Conservation (phyloP, 495 filamentous ascomycete genomes). For the Friedmanniomyces endolithicus region DNA sequence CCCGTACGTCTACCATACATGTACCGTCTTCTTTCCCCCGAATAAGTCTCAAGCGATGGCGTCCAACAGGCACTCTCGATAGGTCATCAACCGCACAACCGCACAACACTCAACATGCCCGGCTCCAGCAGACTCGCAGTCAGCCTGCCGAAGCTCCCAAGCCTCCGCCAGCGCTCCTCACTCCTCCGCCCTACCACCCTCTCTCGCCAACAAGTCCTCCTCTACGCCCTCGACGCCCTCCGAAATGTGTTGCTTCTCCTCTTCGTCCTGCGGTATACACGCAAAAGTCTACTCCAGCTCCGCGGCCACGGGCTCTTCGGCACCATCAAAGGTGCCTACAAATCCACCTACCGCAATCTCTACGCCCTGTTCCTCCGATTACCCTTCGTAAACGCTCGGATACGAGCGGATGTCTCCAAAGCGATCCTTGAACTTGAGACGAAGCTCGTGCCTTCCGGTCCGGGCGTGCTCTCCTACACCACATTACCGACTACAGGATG, state of each 20-base stretch:
- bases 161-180: not conserved
- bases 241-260: conserved; percentile 82
- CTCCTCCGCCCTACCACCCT: not conserved
- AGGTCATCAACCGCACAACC: too few relatives aligned
- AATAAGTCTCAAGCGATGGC: not conserved
- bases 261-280: conserved; percentile 76
- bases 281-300: conserved; percentile 67
- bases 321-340: conserved; percentile 59
- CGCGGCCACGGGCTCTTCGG: conserved; percentile 82
- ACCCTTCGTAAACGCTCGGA: conserved; percentile 70
- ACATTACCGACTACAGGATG: conserved; percentile 76
- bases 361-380: conserved; percentile 78
- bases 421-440: conserved; percentile 61
- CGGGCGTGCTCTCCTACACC: conserved; percentile 60
- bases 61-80: not conserved
- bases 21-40: too few relatives aligned
- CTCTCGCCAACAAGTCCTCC: conserved; percentile 11
- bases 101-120: not conserved
- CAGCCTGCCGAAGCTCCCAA: conserved; percentile 9
- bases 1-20: too few relatives aligned
- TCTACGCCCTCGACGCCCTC: conserved; percentile 39
- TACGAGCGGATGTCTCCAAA: conserved; percentile 69
- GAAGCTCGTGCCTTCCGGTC: conserved; percentile 65
- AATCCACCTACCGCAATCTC: conserved; percentile 50
- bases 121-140: conserved; percentile 2